Evolutionary conservation across 1,284 basidiomycete genomes (phyloP).

Genomic region (Hortiboletus rubellus): DNA sequence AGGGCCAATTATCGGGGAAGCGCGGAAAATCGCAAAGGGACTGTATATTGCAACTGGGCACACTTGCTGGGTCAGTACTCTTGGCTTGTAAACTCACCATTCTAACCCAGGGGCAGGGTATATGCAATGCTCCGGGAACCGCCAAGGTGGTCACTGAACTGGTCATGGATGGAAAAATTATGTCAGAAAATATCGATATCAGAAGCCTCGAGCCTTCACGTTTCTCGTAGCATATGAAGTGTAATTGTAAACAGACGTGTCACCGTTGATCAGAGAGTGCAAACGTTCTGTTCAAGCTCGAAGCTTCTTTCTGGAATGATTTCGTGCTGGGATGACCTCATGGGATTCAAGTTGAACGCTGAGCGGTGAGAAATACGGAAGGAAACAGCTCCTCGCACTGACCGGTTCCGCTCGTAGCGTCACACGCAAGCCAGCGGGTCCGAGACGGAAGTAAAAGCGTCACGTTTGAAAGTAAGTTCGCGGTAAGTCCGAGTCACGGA

Average conservation of each 20-base stretch:
- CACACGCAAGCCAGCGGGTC: neutral
- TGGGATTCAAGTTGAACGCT: neutral
- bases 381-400: neutral
- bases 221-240: conserved; percentile 33
- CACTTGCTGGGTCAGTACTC: conserved; percentile 59
- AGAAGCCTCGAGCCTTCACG: conserved; percentile 35
- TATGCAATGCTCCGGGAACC: conserved; percentile 72
- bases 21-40: conserved; percentile 47
- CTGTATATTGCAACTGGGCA: conserved; percentile 66
- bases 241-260: neutral
- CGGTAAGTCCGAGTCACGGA: neutral
- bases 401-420: neutral
- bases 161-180: conserved; percentile 56
- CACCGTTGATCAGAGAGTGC: too few relatives aligned
- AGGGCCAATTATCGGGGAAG: conserved; percentile 65
- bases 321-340: neutral
- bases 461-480: neutral
- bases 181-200: conserved; percentile 52
- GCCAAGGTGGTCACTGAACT: conserved; percentile 59
- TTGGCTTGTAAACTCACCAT: neutral
- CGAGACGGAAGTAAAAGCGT: conserved; percentile 7
- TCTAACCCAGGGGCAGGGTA: conserved; percentile 47
- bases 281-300: too few relatives aligned
- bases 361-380: neutral
- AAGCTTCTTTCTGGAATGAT: too few relatives aligned